Evolutionary conservation across 495 filamentous ascomycete species (phyloP).

Genomic region (Tuber calosporum): DNA sequence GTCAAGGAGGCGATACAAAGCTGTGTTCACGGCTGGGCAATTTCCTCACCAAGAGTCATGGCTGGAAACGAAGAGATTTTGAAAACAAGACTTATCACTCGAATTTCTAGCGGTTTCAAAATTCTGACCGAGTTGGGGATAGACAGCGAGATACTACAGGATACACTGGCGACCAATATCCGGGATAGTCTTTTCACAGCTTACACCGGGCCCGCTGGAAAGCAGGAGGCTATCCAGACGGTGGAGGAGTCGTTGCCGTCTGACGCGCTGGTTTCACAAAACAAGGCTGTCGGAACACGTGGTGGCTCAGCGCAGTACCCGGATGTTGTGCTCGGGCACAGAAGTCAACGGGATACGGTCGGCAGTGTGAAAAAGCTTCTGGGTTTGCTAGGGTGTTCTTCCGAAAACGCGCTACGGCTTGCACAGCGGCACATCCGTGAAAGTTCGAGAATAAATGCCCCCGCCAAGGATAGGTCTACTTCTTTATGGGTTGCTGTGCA

Average conservation of each 20-base stretch:
- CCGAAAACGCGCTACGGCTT: constrained; percentile 33
- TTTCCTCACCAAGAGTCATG: constrained; percentile 72
- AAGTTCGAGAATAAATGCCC: constrained; percentile 14
- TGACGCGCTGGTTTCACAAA: constrained; percentile 18
- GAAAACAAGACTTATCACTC: constrained; percentile 63
- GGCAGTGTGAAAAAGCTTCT: constrained; percentile 49
- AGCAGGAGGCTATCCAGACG: constrained; percentile 17
- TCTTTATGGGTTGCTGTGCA: constrained; percentile 78
- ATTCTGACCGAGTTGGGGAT: constrained; percentile 58
- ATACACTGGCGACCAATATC: constrained; percentile 57
- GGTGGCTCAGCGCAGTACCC: constrained; percentile 46
- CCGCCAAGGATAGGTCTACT: constrained; percentile 41
- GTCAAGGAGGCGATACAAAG: constrained; percentile 63
- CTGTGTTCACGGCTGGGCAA: constrained; percentile 72
- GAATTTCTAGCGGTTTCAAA: constrained; percentile 65
- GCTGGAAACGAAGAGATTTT: constrained; percentile 71
- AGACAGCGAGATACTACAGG: constrained; percentile 64
- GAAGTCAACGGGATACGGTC: constrained; percentile 58
- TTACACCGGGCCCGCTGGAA: constrained; percentile 13
- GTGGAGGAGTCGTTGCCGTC: constrained; percentile 4
- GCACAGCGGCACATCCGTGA: constrained; percentile 39
- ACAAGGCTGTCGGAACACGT: constrained; percentile 5
- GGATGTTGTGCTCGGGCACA: constrained; percentile 57
- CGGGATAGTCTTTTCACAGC: constrained; percentile 52
- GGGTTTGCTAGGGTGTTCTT: constrained; percentile 44